phyloP scores from a whole-genome alignment of 192 early-diverging fungal genomes.

The Entomortierella chlamydospora region DNA sequence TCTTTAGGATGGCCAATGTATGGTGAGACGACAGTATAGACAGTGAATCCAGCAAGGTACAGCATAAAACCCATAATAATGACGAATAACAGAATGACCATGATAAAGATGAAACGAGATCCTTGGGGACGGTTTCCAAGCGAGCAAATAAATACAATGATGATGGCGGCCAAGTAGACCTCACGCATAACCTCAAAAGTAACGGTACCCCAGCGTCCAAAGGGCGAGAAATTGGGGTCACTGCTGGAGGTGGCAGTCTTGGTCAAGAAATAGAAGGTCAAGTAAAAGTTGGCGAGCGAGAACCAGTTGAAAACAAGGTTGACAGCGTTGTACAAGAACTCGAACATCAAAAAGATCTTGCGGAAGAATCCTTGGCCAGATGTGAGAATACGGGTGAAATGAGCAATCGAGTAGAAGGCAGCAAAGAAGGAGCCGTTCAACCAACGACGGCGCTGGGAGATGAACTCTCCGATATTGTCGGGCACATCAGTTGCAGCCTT shows the following conservation, averaged over 20 bases:
- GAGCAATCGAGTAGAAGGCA: constrained; percentile 80
- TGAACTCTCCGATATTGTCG: constrained; percentile 85
- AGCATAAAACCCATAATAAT: constrained; percentile 87
- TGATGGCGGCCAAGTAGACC: constrained; percentile 83
- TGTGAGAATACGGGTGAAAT: constrained; percentile 80
- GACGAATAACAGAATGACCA: constrained; percentile 80
- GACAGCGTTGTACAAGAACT: constrained; percentile 86
- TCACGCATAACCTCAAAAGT: constrained; percentile 77
- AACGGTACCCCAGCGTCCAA: constrained; percentile 67
- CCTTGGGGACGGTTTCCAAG: constrained; percentile 95
- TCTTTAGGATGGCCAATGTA: constrained; percentile 33
- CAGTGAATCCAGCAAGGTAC: constrained; percentile 74
- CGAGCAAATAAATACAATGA: constrained; percentile 85
- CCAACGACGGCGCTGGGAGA: constrained; percentile 94
- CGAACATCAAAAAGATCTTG: constrained; percentile 77
- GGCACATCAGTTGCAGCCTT: constrained; percentile 94
- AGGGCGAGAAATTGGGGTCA: constrained; percentile 54
- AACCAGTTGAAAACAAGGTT: constrained; percentile 92
- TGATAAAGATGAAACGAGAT: constrained; percentile 76
- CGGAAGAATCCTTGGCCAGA: constrained; percentile 79
- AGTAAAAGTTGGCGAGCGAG: constrained; percentile 85
- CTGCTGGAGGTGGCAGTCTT: constrained; percentile 56
- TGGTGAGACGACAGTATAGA: constrained; percentile 13
- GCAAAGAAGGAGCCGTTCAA: constrained; percentile 96
- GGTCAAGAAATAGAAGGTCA: constrained; percentile 83